Percentiles rank a stretch among this genome's conserved stretches.
Conservation (phyloP, 1,284 basidiomycete genomes). For the Ceratorhiza oryzae-sativae region DNA sequence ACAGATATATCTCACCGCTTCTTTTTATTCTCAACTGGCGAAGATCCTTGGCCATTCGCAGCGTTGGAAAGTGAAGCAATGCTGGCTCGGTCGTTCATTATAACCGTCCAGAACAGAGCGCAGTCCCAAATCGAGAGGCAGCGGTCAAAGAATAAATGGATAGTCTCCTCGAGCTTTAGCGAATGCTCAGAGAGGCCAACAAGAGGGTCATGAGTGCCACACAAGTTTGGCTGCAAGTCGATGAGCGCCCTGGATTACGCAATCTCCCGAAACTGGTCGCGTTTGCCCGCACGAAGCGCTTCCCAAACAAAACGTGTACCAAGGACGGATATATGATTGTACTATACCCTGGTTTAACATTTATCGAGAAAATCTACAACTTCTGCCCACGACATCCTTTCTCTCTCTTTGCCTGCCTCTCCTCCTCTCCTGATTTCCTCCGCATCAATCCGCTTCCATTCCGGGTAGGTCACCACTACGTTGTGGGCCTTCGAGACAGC, state of each 20-base stretch:
- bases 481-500: constrained; percentile 62
- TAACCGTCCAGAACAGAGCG: background rate
- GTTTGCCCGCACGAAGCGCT: background rate
- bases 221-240: background rate
- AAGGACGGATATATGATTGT: background rate
- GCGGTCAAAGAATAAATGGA: background rate
- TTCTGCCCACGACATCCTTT: constrained; percentile 71
- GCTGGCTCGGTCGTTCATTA: background rate
- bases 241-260: constrained; percentile 6
- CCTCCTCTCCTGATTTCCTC: constrained; percentile 71
- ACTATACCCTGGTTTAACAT: background rate
- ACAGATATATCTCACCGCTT: constrained; percentile 12
- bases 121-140: too few species aligned
- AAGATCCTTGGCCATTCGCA: background rate
- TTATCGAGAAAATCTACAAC: constrained; percentile 41
- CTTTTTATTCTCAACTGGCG: background rate
- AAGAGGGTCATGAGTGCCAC: constrained; percentile 6
- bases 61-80: background rate
- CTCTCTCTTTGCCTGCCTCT: constrained; percentile 71
- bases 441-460: constrained; percentile 72
- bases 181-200: background rate
- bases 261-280: background rate
- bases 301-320: background rate
- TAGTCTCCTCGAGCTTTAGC: background rate
- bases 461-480: constrained; percentile 63